phyloP scores from a whole-genome alignment of 1,284 basidiomycete species.

The Lignosus rhinocerotis region DNA sequence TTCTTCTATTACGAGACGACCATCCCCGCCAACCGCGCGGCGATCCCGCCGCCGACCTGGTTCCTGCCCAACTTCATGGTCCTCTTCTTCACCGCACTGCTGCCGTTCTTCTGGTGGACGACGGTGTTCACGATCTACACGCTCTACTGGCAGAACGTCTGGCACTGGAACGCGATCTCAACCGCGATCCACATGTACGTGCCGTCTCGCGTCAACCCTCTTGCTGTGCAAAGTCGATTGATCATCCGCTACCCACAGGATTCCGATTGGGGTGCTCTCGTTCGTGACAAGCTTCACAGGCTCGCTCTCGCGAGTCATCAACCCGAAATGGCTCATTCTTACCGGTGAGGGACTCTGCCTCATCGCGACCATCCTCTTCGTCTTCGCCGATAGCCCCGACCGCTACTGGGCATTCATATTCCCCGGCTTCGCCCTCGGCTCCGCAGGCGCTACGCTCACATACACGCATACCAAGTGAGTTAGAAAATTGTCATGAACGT shows the following conservation, averaged over 20 bases:
- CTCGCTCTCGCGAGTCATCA: slow-evolving; percentile 37
- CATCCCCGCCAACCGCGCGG: slow-evolving; percentile 39
- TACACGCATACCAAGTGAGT: slow-evolving; percentile 39
- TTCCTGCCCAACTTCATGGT: slow-evolving; percentile 44
- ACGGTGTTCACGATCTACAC: slow-evolving; percentile 39
- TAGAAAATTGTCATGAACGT: no score
- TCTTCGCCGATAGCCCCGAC: slow-evolving; percentile 40
- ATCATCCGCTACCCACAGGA: slow-evolving; percentile 26
- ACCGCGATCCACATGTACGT: slow-evolving; percentile 42
- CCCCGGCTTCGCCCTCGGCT: slow-evolving; percentile 50
- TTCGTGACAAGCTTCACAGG: slow-evolving; percentile 38
- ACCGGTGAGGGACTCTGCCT: slow-evolving; percentile 39
- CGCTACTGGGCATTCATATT: slow-evolving; percentile 50
- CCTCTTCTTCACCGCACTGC: slow-evolving; percentile 39
- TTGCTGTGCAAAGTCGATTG: not conserved
- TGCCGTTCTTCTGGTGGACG: slow-evolving; percentile 47
- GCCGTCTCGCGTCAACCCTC: not conserved
- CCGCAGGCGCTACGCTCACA: slow-evolving; percentile 38
- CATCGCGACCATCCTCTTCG: slow-evolving; percentile 44
- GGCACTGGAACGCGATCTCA: slow-evolving; percentile 40
- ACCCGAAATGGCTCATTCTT: slow-evolving; percentile 47
- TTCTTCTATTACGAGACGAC: slow-evolving; percentile 47
- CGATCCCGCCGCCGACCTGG: slow-evolving; percentile 44
- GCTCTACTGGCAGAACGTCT: slow-evolving; percentile 41
- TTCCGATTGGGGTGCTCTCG: slow-evolving; percentile 43